Evolutionary conservation across 495 filamentous ascomycete species (phyloP), one percentile per base, ranked within the genome.

Genomic region (Hyphodiscus hymeniophilus): DNA sequence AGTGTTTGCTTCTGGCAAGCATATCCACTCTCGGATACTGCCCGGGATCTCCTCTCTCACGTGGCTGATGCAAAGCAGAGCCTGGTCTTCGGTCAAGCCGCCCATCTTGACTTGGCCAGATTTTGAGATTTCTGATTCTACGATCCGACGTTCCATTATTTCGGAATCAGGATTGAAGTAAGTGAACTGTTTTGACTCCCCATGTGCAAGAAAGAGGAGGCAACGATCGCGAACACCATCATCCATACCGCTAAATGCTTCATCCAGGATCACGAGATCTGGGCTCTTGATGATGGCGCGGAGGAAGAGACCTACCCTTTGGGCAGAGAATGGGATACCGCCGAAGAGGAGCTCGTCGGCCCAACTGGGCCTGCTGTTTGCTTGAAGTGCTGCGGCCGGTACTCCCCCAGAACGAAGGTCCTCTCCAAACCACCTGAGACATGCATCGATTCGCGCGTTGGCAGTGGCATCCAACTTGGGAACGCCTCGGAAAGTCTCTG

Each of bases 221-320:
- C 90, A 95, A 55, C 86, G 89, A 56, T 94, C 82, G 12, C 89
- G 74, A n/a, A 92, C 76, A 0, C 69, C 71, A 32, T 83, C 79
- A 49, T 90, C 81, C 80, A 98, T 87, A 22, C 91, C 89, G 36
- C 85, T 88, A 57, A 95, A 94, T 0, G 92, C 80, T 64, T 98
- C 92, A 57, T 97, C 92, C 2, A 97, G 76, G 31, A 98, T 85
- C 24, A 97, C 73, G 35, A 98, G 75, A 50, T 96, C 91, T 0
- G 89, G 87, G 45, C 75, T 75, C 52, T 89, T 84, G 54, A 92
- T 76, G 28, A 94, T 67, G 13, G 91, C 85, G 6, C 94, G 79
- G 22, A 97, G 67, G 63, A 97, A 92, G 2, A 98, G 76, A 8
- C 84, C 73, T 6, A 96, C 71, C 18, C 89, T 80, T 63, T 98